A percentile compares a stretch with the other conserved stretches of the same genome.
Evolutionary conservation across 768 basidiomycete genomes (phyloP).

Genomic region (Termitomyces sp.): DNA sequence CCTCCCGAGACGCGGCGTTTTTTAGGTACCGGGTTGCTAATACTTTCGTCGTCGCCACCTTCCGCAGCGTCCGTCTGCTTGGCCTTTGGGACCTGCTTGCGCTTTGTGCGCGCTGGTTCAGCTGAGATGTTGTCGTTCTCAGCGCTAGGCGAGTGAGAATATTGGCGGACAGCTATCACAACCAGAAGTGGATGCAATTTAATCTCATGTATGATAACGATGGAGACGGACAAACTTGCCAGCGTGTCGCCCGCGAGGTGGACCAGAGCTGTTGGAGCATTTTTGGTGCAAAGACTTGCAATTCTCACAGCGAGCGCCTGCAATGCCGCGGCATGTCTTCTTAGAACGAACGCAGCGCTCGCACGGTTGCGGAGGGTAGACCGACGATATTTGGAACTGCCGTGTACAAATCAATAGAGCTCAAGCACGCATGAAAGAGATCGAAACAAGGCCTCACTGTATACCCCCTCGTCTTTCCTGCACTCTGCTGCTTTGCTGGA

Average conservation of each 20-base stretch:
- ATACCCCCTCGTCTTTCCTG: conserved; percentile 23
- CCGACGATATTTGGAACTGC: conserved; percentile 16
- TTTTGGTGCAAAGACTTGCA: conserved; percentile 45
- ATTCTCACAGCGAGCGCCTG: conserved; percentile 42
- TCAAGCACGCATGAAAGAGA: neutral
- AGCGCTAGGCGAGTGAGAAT: neutral
- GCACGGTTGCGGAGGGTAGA: conserved; percentile 38
- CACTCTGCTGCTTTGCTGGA: conserved; percentile 23
- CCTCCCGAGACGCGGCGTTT: conserved; percentile 22
- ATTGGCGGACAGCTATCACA: conserved; percentile 10
- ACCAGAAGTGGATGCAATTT: neutral
- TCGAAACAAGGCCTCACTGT: conserved; percentile 12
- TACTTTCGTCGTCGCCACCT: conserved; percentile 30
- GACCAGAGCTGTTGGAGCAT: conserved; percentile 43
- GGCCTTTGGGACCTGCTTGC: conserved; percentile 22
- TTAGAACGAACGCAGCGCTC: conserved; percentile 42
- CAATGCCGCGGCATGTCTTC: conserved; percentile 38
- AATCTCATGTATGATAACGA: neutral
- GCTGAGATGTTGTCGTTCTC: conserved; percentile 8
- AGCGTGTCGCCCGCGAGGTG: conserved; percentile 38
- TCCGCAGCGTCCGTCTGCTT: conserved; percentile 27
- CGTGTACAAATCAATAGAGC: neutral
- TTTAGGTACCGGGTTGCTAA: conserved; percentile 28
- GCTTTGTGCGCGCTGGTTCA: conserved; percentile 21
- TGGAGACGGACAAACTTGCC: conserved; percentile 19